Evolutionary conservation across 2,329 filamentous ascomycete genomes (phyloP).

Genomic region (Plenodomus tracheiphilus): DNA sequence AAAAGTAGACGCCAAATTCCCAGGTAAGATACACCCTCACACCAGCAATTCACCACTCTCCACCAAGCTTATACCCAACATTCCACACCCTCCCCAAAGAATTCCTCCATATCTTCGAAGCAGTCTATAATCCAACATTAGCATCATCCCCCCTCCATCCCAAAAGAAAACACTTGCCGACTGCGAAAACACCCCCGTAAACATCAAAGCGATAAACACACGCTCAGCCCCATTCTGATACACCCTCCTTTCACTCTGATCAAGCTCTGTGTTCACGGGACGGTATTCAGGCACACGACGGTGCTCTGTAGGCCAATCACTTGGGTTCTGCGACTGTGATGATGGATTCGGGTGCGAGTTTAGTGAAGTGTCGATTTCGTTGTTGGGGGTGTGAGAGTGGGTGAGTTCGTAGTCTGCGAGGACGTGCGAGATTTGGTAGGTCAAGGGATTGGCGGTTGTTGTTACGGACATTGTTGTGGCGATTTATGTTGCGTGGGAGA

Average conservation of each 20-base stretch:
- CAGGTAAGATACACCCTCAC: too few species aligned
- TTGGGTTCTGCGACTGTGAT: conserved; percentile 22
- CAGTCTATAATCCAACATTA: conserved; percentile 33
- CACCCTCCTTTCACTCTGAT: conserved; percentile 48
- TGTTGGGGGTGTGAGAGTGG: conserved; percentile 35
- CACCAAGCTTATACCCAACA: conserved; percentile 57
- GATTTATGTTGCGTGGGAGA: too few species aligned
- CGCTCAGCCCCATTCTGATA: conserved; percentile 51
- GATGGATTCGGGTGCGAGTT: conserved; percentile 32
- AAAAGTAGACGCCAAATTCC: too few species aligned
- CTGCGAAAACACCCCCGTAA: conserved; percentile 52
- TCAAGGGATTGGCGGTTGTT: conserved; percentile 47
- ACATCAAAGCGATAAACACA: conserved; percentile 56
- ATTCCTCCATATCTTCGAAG: conserved; percentile 53
- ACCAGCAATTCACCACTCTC: conserved; percentile 50
- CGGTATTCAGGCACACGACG: conserved; percentile 54
- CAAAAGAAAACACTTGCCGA: conserved; percentile 39
- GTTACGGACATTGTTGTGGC: conserved; percentile 48
- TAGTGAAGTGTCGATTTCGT: conserved; percentile 27
- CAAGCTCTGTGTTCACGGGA: conserved; percentile 50
- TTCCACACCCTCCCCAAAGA: conserved; percentile 56
- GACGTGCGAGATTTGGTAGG: conserved; percentile 41
- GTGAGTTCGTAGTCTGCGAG: conserved; percentile 55
- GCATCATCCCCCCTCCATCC: neutral
- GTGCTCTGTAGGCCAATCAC: conserved; percentile 54